phyloP scores from a whole-genome alignment of 129 eudicot genomes.

The Apium graveolens region DNA sequence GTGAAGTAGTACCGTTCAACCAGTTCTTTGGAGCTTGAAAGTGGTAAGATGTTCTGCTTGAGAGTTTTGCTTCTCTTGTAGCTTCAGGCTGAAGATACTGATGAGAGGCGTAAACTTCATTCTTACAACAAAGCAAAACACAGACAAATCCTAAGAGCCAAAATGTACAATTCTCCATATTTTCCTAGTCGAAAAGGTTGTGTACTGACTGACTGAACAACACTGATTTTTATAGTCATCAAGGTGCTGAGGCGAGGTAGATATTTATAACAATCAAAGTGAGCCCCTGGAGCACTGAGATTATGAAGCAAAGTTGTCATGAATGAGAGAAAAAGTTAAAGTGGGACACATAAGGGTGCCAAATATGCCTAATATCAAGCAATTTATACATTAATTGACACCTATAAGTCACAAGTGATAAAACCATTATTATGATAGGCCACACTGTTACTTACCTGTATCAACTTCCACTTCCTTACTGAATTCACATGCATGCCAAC shows the following conservation, averaged over 20 bases:
- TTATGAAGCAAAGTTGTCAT: neutral
- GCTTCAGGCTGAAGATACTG: neutral
- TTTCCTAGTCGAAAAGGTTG: neutral
- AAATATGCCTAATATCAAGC: slow-evolving; percentile 1
- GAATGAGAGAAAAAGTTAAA: neutral
- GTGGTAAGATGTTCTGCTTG: slow-evolving; percentile 11
- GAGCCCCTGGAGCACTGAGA: neutral
- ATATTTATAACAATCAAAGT: neutral
- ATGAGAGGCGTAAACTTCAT: neutral
- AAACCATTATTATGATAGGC: neutral
- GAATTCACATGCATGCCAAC: slow-evolving; percentile 5
- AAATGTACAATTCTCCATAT: neutral
- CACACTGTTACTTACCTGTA: neutral
- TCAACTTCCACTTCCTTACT: neutral
- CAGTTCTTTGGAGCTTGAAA: slow-evolving; percentile 14
- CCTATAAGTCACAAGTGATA: neutral
- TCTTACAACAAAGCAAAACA: neutral
- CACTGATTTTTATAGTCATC: neutral
- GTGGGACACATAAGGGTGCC: neutral
- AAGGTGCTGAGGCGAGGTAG: neutral
- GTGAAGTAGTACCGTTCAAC: slow-evolving; percentile 7
- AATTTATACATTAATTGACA: neutral
- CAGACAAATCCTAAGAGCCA: neutral
- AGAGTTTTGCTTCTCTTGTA: neutral
- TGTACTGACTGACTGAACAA: neutral